These are phyloP conservation scores for Aspergillus asperescens DNA, from an alignment of 495 filamentous ascomycete genomes.

Conservation along the genomic window DNA sequence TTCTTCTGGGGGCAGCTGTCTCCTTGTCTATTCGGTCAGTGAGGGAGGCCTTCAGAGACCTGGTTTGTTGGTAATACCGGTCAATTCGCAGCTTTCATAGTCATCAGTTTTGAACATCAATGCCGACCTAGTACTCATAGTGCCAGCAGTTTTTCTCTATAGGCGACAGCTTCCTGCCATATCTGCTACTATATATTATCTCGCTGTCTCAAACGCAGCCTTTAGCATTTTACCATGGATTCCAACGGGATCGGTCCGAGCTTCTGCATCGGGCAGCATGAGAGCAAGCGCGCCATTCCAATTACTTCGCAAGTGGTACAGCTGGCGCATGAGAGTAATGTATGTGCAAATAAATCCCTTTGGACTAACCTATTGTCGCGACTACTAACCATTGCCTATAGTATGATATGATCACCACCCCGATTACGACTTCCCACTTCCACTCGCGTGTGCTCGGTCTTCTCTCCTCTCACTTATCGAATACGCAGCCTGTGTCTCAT, in stretches of 20 bases:
- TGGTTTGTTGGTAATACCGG: neutral
- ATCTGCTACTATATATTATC: neutral
- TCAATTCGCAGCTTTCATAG: neutral
- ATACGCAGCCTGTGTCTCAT: constrained; percentile 24
- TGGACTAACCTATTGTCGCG: neutral
- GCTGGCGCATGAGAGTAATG: constrained; percentile 58
- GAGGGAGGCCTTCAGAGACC: neutral
- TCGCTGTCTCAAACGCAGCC: too few species aligned
- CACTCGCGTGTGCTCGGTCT: constrained; percentile 66
- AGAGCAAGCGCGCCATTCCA: constrained; percentile 55
- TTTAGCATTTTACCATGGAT: constrained; percentile 37
- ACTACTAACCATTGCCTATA: constrained; percentile 31
- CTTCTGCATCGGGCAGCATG: constrained; percentile 83
- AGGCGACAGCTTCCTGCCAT: neutral
- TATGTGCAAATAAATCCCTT: constrained; percentile 26
- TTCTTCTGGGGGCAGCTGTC: neutral
- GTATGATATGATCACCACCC: constrained; percentile 91
- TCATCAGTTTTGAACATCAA: neutral
- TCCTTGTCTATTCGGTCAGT: neutral
- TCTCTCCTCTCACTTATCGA: constrained; percentile 53
- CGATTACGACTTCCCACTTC: constrained; percentile 81
- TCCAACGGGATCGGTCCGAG: constrained; percentile 52
- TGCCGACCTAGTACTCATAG: neutral
- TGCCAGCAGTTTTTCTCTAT: neutral
- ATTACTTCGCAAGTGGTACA: constrained; percentile 60